Evolutionary conservation across 2,329 filamentous ascomycete species (phyloP).

Genomic region (Taxawa tesnikishii): DNA sequence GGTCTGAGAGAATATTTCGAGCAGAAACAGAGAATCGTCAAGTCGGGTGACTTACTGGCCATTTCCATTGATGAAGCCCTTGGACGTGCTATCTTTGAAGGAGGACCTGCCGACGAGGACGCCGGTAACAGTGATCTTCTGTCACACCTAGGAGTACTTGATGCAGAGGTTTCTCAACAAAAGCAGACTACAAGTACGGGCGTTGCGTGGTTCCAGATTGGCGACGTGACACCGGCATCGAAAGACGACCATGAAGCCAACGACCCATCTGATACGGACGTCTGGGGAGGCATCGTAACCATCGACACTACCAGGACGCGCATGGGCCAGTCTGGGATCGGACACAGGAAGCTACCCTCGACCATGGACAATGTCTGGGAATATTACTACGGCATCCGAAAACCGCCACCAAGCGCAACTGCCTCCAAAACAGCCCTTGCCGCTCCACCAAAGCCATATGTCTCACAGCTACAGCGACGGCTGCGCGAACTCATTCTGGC

Average conservation of each 20-base stretch:
- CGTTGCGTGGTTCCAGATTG: slow-evolving; percentile 89
- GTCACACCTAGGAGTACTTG: too few relatives aligned
- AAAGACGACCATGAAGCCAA: slow-evolving; percentile 38
- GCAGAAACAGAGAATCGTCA: slow-evolving; percentile 66
- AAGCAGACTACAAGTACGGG: slow-evolving; percentile 15
- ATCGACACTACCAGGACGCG: slow-evolving; percentile 80
- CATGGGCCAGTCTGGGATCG: slow-evolving; percentile 84
- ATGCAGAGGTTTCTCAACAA: not conserved
- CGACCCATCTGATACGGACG: slow-evolving; percentile 49
- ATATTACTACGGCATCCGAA: slow-evolving; percentile 71
- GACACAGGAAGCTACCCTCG: slow-evolving; percentile 67
- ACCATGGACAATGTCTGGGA: slow-evolving; percentile 70
- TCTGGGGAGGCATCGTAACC: slow-evolving; percentile 76
- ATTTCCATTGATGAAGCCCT: slow-evolving; percentile 80
- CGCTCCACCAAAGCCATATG: slow-evolving; percentile 23
- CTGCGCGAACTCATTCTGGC: slow-evolving; percentile 77
- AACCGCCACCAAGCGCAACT: slow-evolving; percentile 42
- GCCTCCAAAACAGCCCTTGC: slow-evolving; percentile 39
- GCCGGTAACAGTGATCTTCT: slow-evolving; percentile 24
- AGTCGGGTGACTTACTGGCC: slow-evolving; percentile 76
- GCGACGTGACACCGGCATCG: slow-evolving; percentile 48
- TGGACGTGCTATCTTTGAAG: slow-evolving; percentile 68
- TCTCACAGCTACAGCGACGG: slow-evolving; percentile 42
- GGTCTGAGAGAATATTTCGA: slow-evolving; percentile 85
- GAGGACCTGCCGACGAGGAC: slow-evolving; percentile 60